Conservation (phyloP, 2,329 filamentous ascomycete species). For the Lachnellula suecica region DNA sequence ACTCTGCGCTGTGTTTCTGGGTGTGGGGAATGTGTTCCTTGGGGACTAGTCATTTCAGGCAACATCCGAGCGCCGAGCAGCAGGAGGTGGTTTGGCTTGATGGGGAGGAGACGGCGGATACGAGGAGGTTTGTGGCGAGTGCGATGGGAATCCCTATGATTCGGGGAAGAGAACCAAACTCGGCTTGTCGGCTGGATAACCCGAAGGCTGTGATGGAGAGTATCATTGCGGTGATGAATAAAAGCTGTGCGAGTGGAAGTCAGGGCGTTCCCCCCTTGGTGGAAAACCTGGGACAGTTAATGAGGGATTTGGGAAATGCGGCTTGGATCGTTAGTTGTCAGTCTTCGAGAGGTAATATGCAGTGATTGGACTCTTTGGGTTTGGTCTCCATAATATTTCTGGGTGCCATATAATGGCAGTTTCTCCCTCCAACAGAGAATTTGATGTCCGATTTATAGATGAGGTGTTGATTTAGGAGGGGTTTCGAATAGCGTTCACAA, state of each 20-base stretch:
- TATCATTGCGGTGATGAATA: conserved; percentile 7
- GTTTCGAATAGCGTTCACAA: too few relatives aligned
- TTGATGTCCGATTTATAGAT: too few relatives aligned
- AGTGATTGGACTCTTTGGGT: neutral
- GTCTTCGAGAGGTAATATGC: neutral
- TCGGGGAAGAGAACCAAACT: neutral
- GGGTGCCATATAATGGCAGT: too few relatives aligned
- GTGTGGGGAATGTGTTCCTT: conserved; percentile 58
- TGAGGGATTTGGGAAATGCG: conserved; percentile 51
- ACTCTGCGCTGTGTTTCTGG: conserved; percentile 68
- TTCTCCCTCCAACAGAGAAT: too few relatives aligned
- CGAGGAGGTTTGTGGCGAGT: conserved; percentile 14
- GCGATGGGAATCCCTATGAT: conserved; percentile 10
- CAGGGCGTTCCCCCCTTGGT: conserved; percentile 55
- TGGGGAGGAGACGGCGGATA: conserved; percentile 6
- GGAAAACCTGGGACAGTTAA: conserved; percentile 64
- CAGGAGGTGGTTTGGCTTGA: conserved; percentile 10
- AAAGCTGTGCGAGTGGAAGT: conserved; percentile 2
- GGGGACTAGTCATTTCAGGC: neutral
- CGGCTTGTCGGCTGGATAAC: conserved; percentile 6
- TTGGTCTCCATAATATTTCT: neutral
- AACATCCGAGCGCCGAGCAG: neutral
- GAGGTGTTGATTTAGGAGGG: too few relatives aligned
- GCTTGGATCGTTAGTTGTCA: conserved; percentile 1
- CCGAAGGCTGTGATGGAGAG: conserved; percentile 12